Conservation (phyloP, 140 eudicot genomes). For the Cichorium intybus region DNA sequence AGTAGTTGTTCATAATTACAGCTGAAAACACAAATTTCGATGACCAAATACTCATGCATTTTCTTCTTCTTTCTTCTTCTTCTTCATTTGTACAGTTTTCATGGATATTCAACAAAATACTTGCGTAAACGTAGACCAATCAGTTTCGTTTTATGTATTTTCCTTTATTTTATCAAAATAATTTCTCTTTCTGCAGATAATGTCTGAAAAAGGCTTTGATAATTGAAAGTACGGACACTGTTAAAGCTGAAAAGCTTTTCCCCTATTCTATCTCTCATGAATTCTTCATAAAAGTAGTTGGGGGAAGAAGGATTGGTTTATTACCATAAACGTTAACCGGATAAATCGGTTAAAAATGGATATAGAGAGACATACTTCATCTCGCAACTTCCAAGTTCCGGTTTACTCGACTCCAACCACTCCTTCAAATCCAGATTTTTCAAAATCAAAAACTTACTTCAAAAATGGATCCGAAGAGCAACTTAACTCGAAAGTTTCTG, state of each 20-base stretch:
- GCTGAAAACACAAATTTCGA: not conserved
- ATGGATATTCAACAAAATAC: not conserved
- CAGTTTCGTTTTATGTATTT: not conserved
- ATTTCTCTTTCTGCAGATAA: slow-evolving; percentile 24
- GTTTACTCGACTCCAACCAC: slow-evolving; percentile 43
- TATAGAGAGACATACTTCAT: slow-evolving; percentile 11
- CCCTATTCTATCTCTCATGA: slow-evolving; percentile 12
- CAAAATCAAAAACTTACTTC: slow-evolving; percentile 23
- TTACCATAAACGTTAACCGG: slow-evolving; percentile 13
- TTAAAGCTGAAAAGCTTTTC: slow-evolving; percentile 10
- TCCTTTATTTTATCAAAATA: not conserved
- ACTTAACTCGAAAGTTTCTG: not conserved
- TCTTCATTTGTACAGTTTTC: not conserved
- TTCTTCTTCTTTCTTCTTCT: not conserved
- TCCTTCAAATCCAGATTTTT: slow-evolving; percentile 40
- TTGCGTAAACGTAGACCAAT: slow-evolving; percentile 8
- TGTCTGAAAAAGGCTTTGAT: slow-evolving; percentile 23
- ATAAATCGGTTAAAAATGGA: slow-evolving; percentile 22
- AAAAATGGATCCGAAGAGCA: slow-evolving; percentile 20
- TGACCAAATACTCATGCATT: not conserved
- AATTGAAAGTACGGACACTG: slow-evolving; percentile 2
- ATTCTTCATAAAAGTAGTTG: slow-evolving; percentile 2
- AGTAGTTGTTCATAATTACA: too few relatives aligned
- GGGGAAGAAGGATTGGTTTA: slow-evolving; percentile 1
- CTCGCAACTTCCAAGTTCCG: slow-evolving; percentile 18